phyloP scores from a whole-genome alignment of 1,139 yeast genomes.

The Nakaseomyces delphensis region DNA sequence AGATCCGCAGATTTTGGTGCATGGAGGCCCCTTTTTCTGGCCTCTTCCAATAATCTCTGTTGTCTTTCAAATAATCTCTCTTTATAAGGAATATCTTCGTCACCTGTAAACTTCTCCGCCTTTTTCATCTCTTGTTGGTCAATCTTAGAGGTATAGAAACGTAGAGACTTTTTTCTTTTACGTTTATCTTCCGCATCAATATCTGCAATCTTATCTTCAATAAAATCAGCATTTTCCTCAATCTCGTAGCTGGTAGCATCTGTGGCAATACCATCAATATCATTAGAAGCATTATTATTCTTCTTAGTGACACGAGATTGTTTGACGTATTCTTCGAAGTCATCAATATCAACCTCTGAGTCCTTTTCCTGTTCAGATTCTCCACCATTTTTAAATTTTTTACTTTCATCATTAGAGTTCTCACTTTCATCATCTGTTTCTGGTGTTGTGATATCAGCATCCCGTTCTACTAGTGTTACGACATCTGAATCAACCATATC shows the following conservation, averaged over 20 bases:
- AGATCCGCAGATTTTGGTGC: slow-evolving; percentile 47
- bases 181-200: slow-evolving; percentile 82
- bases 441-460: slow-evolving; percentile 14
- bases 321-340: slow-evolving; percentile 44
- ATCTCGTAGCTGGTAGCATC: slow-evolving; percentile 23
- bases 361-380: slow-evolving; percentile 32
- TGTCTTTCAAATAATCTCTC: slow-evolving; percentile 86
- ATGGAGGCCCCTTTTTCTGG: slow-evolving; percentile 69
- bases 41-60: slow-evolving; percentile 78
- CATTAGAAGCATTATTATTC: slow-evolving; percentile 8
- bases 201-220: slow-evolving; percentile 60
- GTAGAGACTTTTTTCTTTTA: slow-evolving; percentile 70
- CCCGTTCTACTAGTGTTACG: slow-evolving; percentile 25
- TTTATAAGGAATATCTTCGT: slow-evolving; percentile 83
- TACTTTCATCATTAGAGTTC: slow-evolving; percentile 29
- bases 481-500: slow-evolving; percentile 31
- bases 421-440: slow-evolving; percentile 15
- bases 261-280: slow-evolving; percentile 15
- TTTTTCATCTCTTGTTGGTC: slow-evolving; percentile 68
- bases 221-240: slow-evolving; percentile 37
- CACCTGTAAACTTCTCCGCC: slow-evolving; percentile 62
- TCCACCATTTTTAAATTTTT: slow-evolving; percentile 20
- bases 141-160: slow-evolving; percentile 95
- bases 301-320: slow-evolving; percentile 37
- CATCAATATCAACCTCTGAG: slow-evolving; percentile 32